Conservation (phyloP, 2,329 filamentous ascomycete species). For the Pestalotiopsis sp. region DNA sequence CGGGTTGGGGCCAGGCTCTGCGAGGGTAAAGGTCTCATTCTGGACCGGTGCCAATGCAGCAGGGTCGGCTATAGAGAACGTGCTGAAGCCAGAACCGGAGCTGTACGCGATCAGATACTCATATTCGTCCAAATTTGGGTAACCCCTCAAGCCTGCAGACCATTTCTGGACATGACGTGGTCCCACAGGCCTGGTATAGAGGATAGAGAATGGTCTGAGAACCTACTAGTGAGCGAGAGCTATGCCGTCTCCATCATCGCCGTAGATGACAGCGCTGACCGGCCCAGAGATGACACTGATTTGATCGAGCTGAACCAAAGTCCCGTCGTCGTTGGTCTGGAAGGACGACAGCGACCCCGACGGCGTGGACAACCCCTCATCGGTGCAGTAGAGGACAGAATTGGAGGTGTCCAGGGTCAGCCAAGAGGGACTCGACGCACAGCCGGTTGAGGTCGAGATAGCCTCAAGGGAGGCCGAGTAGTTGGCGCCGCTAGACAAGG, state of each 20-base stretch:
- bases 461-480: slow-evolving; percentile 38
- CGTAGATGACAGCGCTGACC: slow-evolving; percentile 46
- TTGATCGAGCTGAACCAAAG: slow-evolving; percentile 38
- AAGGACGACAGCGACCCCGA: slow-evolving; percentile 46
- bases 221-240: slow-evolving; percentile 50
- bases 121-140: slow-evolving; percentile 16
- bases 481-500: slow-evolving; percentile 24
- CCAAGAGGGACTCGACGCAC: slow-evolving; percentile 58
- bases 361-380: slow-evolving; percentile 50
- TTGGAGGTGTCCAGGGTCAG: slow-evolving; percentile 52
- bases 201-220: neutral
- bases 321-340: slow-evolving; percentile 37
- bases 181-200: neutral
- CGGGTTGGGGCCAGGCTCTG: slow-evolving; percentile 12
- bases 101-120: slow-evolving; percentile 25
- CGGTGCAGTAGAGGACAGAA: slow-evolving; percentile 54
- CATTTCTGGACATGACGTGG: neutral
- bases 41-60: slow-evolving; percentile 9
- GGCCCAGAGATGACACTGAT: slow-evolving; percentile 40
- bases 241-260: slow-evolving; percentile 38
- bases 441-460: slow-evolving; percentile 38
- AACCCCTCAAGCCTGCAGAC: slow-evolving; percentile 15
- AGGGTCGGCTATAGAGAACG: slow-evolving; percentile 10
- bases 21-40: slow-evolving; percentile 14
- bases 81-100: slow-evolving; percentile 24